Conservation (phyloP, 345 rosid species). For the Salix koriyanagi region DNA sequence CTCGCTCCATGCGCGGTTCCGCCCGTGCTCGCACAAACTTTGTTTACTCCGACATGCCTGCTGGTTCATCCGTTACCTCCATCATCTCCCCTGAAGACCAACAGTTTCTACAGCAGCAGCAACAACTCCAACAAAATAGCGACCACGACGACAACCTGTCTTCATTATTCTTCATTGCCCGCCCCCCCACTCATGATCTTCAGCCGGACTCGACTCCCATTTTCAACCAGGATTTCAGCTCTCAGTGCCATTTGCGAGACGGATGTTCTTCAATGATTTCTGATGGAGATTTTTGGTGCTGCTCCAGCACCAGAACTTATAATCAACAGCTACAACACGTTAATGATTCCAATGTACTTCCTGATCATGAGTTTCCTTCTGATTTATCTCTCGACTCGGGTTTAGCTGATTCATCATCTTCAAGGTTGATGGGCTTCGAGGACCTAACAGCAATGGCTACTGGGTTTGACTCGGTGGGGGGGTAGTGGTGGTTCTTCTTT, state of each 20-base stretch:
- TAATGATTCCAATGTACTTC: conserved; percentile 32
- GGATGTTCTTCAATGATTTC: background rate
- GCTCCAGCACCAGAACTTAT: background rate
- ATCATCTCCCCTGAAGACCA: conserved; percentile 63
- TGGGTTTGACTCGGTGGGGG: conserved; percentile 20
- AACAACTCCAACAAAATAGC: background rate
- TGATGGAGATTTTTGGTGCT: background rate
- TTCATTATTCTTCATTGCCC: conserved; percentile 8
- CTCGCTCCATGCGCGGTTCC: conserved; percentile 76
- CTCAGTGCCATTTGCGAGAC: conserved; percentile 1
- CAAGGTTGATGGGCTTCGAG: conserved; percentile 22
- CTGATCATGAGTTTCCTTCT: conserved; percentile 43
- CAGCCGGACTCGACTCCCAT: conserved; percentile 11
- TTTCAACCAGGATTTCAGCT: conserved; percentile 20
- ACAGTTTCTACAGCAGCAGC: background rate
- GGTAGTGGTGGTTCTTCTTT: conserved; percentile 25
- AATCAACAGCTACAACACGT: background rate
- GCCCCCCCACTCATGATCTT: conserved; percentile 1
- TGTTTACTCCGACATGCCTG: conserved; percentile 74
- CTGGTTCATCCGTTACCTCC: conserved; percentile 71
- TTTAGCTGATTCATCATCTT: background rate
- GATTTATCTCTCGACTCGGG: conserved; percentile 10
- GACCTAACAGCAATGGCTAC: conserved; percentile 9
- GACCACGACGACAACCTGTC: conserved; percentile 6
- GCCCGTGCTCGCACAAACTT: conserved; percentile 75